A percentile compares a stretch with the other conserved stretches of the same genome.
Conservation (phyloP, 169 alveolate genomes). For the Cryptosporidium viatorum region DNA sequence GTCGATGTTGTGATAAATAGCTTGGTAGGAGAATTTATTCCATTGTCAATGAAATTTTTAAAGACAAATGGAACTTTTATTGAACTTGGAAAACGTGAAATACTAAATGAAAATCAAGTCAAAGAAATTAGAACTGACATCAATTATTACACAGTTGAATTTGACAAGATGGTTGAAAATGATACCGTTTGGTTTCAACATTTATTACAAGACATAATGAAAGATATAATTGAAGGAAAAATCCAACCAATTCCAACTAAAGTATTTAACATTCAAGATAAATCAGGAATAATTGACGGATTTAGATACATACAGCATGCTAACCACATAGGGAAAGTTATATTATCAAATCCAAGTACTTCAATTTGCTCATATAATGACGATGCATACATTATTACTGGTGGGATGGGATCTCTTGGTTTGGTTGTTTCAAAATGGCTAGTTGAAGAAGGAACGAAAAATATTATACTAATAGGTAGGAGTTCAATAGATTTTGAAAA, state of each 20-base stretch:
- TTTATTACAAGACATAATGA: conserved; percentile 10
- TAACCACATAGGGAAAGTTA: conserved; percentile 76
- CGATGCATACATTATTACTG: conserved; percentile 77
- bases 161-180: conserved; percentile 77
- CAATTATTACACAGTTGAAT: conserved; percentile 71
- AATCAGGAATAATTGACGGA: conserved; percentile 59
- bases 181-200: conserved; percentile 52
- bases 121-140: conserved; percentile 48
- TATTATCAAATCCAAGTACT: conserved; percentile 58
- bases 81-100: conserved; percentile 75
- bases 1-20: conserved; percentile 46
- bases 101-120: conserved; percentile 27
- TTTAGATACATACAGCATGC: conserved; percentile 76
- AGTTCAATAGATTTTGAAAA: not conserved
- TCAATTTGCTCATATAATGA: not conserved
- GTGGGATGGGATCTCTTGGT: conserved; percentile 81
- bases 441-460: conserved; percentile 80
- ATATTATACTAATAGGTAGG: conserved; percentile 72
- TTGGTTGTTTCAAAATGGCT: conserved; percentile 79
- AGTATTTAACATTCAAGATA: conserved; percentile 31
- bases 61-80: conserved; percentile 80
- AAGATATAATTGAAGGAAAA: conserved; percentile 20
- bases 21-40: conserved; percentile 68
- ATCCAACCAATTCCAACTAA: conserved; percentile 58
- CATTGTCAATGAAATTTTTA: conserved; percentile 77